Base-by-base conservation (phyloP, 1,284 basidiomycete genomes). In the Wallemia mellicola region DNA sequence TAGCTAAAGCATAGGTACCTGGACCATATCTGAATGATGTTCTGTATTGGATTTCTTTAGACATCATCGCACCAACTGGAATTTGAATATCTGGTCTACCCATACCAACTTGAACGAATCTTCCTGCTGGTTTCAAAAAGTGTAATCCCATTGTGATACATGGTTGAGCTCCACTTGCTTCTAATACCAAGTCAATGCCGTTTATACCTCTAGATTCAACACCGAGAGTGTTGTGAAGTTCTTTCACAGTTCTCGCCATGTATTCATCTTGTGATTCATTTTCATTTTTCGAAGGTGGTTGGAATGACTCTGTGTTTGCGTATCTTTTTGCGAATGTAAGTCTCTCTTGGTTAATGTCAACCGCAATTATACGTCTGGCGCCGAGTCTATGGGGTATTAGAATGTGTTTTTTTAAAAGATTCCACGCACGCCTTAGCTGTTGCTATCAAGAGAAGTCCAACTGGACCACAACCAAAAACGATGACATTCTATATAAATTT, bases 391-490 rank as follows among this genome's bases (percentile, higher is more conserved):
- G 28, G 1, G 17, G 30, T 60, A n/a, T n/a, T n/a, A n/a, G n/a
- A n/a, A n/a, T n/a, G n/a, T n/a, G n/a, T n/a, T n/a, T n/a, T n/a
- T n/a, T n/a, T n/a, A n/a, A n/a, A n/a, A n/a, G n/a, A n/a, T n/a
- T n/a, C n/a, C 64, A 65, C 7, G 67, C 68, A 9, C 65, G 66
- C 88, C 67, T 82, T 87, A 27, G 87, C 87, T 24, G 89, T 87
- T 2, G 86, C 89, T 80, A 91, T 89, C 68, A 80, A 83, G 30
- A 95, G 77, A 22, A 95, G 75, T 9, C 89, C 89, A 63, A 96
- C 86, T 7, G 91, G 91, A 1, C 92, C 91, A 9, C 75, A 75
- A 59, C 89, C 92, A 65, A 92, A 88, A 61, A 96, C 74, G 25
- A 77, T 78, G 62, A 88, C 78, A 55, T 78, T 78, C 68, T 85